Evolutionary conservation across 495 filamentous ascomycete genomes (phyloP).

Genomic region (Hypoxylon trugodes): DNA sequence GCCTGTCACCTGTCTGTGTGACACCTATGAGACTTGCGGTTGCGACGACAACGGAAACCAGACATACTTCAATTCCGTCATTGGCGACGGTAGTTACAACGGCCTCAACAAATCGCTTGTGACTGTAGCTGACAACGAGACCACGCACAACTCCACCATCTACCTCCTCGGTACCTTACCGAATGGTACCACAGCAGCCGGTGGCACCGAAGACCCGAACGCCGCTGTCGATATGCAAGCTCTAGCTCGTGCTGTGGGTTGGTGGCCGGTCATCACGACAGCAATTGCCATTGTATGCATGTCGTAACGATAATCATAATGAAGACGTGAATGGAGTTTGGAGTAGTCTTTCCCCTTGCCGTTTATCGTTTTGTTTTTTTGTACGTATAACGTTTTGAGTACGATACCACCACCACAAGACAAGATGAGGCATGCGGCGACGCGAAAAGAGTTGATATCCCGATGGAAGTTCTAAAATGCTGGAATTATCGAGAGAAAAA

Average conservation of each 20-base stretch:
- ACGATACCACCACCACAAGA: background rate
- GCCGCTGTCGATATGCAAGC: slow-evolving; percentile 47
- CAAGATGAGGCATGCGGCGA: background rate
- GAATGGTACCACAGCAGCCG: slow-evolving; percentile 79
- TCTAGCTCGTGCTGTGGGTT: slow-evolving; percentile 61
- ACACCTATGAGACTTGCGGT: slow-evolving; percentile 73
- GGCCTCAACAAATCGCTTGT: slow-evolving; percentile 70
- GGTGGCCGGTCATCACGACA: slow-evolving; percentile 66
- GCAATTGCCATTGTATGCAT: slow-evolving; percentile 57
- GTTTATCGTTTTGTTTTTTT: background rate
- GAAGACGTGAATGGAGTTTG: background rate
- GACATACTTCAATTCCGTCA: slow-evolving; percentile 63
- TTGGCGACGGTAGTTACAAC: slow-evolving; percentile 70
- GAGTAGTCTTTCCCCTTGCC: too few species aligned
- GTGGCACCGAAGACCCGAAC: slow-evolving; percentile 58
- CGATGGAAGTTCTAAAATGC: too few species aligned
- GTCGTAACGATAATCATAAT: background rate
- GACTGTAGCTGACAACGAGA: slow-evolving; percentile 74
- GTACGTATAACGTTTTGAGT: slow-evolving; percentile 5
- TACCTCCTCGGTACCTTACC: slow-evolving; percentile 86
- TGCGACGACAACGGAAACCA: slow-evolving; percentile 75
- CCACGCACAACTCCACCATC: slow-evolving; percentile 63
- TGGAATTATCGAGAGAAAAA: background rate
- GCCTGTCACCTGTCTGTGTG: slow-evolving; percentile 79
- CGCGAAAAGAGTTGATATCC: too few species aligned